A percentile compares a stretch with the other conserved stretches of the same genome.
phyloP scores from a whole-genome alignment of 805 yeast genomes.

The Candida dajiaensis region DNA sequence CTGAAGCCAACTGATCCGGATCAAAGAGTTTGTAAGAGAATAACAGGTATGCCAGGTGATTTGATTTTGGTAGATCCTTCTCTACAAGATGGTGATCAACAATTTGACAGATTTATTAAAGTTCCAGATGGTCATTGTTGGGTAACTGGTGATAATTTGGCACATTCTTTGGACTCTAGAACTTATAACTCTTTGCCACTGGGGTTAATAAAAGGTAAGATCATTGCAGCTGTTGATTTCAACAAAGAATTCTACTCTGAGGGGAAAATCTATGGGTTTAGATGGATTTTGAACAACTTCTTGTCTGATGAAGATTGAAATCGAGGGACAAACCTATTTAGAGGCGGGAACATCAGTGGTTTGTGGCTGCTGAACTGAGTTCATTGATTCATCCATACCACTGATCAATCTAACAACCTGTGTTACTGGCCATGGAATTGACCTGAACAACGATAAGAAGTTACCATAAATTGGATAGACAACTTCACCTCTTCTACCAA shows the following conservation, averaged over 20 bases:
- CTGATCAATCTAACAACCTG: constrained; percentile 35
- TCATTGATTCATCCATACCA: constrained; percentile 43
- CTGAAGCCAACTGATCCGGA: constrained; percentile 84
- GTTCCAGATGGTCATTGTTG: constrained; percentile 96
- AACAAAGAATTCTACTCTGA: constrained; percentile 37
- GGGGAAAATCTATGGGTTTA: constrained; percentile 43
- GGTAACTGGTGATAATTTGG: constrained; percentile 93
- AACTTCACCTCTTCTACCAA: constrained; percentile 64
- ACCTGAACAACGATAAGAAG: constrained; percentile 64
- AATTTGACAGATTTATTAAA: constrained; percentile 45
- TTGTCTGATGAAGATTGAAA: constrained; percentile 33
- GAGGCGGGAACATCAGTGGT: not conserved
- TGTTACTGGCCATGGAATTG: constrained; percentile 62
- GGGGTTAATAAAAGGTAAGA: constrained; percentile 83
- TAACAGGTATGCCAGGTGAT: constrained; percentile 97
- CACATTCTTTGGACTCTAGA: constrained; percentile 84
- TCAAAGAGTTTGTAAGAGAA: constrained; percentile 84
- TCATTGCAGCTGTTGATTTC: constrained; percentile 63
- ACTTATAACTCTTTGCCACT: constrained; percentile 86
- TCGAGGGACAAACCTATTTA: not conserved
- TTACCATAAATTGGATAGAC: constrained; percentile 74
- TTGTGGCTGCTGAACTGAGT: not conserved
- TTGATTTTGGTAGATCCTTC: constrained; percentile 76
- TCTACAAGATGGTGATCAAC: constrained; percentile 25
- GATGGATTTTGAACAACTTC: constrained; percentile 50